A percentile compares a stretch with the other conserved stretches of the same genome.
Conservation (phyloP, 768 basidiomycete genomes). For the Boletellus emodensis region DNA sequence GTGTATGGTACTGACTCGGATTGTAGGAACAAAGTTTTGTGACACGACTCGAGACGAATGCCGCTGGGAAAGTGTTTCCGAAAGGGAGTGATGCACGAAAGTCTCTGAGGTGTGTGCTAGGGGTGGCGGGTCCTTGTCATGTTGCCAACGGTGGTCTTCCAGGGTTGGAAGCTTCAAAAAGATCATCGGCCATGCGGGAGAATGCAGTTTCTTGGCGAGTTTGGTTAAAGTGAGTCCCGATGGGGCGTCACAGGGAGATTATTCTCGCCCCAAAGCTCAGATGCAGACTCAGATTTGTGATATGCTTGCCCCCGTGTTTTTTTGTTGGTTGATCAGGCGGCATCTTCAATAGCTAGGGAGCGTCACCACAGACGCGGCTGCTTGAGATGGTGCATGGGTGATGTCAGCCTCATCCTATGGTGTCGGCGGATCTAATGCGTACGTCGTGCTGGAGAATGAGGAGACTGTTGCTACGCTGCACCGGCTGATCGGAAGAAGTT, state of each 20-base stretch:
- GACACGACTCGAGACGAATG: conserved; percentile 50
- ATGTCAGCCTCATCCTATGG: conserved; percentile 33
- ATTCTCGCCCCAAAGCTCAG: too few species aligned
- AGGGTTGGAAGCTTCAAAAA: conserved; percentile 28
- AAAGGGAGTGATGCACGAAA: conserved; percentile 15
- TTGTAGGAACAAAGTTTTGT: conserved; percentile 36
- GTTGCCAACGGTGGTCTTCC: background rate
- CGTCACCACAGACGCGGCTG: conserved; percentile 27
- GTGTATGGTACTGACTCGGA: background rate
- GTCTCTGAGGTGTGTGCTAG: conserved; percentile 14
- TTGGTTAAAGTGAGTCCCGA: conserved; percentile 32
- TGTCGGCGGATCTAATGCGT: conserved; percentile 34
- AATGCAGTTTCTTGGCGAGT: conserved; percentile 33
- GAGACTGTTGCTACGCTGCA: conserved; percentile 6
- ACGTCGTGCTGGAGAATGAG: conserved; percentile 29
- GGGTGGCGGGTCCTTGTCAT: background rate
- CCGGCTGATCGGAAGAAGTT: conserved; percentile 6
- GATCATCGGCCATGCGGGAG: conserved; percentile 27
- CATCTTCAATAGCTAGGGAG: conserved; percentile 15
- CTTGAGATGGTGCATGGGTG: conserved; percentile 27
- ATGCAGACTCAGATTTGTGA: too few species aligned
- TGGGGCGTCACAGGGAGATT: too few species aligned
- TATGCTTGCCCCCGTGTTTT: background rate
- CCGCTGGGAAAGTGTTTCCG: conserved; percentile 38
- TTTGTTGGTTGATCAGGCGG: background rate